Conservation (phyloP, 352 stramenopile genomes). For the Phytopythium sindhum region DNA sequence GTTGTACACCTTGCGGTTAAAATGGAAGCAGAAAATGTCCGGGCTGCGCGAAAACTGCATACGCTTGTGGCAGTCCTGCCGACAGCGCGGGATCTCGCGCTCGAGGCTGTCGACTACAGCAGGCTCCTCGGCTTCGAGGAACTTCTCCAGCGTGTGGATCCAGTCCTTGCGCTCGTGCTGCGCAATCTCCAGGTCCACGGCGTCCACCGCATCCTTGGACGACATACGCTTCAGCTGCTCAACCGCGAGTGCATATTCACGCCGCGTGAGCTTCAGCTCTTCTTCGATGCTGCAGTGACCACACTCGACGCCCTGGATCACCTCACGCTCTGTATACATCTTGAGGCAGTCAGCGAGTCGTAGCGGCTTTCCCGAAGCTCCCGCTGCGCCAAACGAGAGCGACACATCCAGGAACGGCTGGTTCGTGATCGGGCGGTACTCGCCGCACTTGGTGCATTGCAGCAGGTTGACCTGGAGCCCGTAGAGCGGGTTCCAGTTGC, state of each 20-base stretch:
- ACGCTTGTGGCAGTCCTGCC: constrained; percentile 58
- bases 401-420: constrained; percentile 78
- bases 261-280: constrained; percentile 41
- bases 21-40: constrained; percentile 85
- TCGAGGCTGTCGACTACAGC: constrained; percentile 41
- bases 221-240: constrained; percentile 16
- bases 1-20: constrained; percentile 86
- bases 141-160: constrained; percentile 53
- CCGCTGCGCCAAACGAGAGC: constrained; percentile 52
- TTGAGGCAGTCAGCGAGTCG: constrained; percentile 55
- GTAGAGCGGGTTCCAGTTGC: constrained; percentile 74
- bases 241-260: constrained; percentile 20
- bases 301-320: constrained; percentile 75
- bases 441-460: constrained; percentile 59
- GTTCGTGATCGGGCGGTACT: constrained; percentile 69
- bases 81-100: constrained; percentile 29
- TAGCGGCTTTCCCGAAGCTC: constrained; percentile 19
- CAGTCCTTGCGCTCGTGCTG: constrained; percentile 65
- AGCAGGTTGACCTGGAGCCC: constrained; percentile 80
- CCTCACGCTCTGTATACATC: constrained; percentile 63
- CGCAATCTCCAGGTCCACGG: constrained; percentile 47
- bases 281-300: constrained; percentile 60
- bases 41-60: constrained; percentile 78
- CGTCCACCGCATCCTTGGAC: constrained; percentile 13
- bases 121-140: constrained; percentile 23